These are phyloP conservation scores for Achlya hypogyna DNA, from an alignment of 352 stramenopile species.

Conservation along the genomic window DNA sequence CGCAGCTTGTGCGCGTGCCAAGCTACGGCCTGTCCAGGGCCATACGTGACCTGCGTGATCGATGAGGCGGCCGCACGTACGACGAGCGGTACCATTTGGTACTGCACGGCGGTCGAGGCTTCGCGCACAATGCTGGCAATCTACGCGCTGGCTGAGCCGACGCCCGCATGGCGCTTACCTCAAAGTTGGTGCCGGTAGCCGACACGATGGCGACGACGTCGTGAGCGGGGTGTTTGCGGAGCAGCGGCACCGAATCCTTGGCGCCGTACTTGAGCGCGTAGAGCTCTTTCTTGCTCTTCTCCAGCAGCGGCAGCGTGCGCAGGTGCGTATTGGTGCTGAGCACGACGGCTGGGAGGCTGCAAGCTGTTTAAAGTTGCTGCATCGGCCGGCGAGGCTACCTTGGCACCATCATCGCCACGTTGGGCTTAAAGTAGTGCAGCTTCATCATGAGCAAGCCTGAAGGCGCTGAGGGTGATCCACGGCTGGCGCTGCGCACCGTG, in stretches of 20 bases:
- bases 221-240: neutral
- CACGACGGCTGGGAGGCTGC: neutral
- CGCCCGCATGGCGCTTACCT: neutral
- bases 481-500: neutral
- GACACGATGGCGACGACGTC: neutral
- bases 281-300: constrained; percentile 10
- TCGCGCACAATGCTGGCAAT: neutral
- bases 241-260: neutral
- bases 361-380: neutral
- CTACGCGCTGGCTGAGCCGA: neutral
- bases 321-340: constrained; percentile 10
- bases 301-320: neutral
- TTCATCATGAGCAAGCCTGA: constrained; percentile 1
- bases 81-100: neutral
- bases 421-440: neutral
- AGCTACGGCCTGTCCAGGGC: neutral
- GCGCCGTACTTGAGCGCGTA: constrained; percentile 7
- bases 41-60: neutral
- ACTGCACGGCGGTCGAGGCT: neutral
- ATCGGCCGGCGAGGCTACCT: neutral
- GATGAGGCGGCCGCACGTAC: too few relatives aligned
- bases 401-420: neutral
- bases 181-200: neutral
- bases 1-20: constrained; percentile 4
- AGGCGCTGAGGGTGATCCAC: neutral